Percentiles rank a stretch among this genome's conserved stretches.
phyloP scores from a whole-genome alignment of 352 stramenopile genomes.

The Thalassiosira livingstoniorum region DNA sequence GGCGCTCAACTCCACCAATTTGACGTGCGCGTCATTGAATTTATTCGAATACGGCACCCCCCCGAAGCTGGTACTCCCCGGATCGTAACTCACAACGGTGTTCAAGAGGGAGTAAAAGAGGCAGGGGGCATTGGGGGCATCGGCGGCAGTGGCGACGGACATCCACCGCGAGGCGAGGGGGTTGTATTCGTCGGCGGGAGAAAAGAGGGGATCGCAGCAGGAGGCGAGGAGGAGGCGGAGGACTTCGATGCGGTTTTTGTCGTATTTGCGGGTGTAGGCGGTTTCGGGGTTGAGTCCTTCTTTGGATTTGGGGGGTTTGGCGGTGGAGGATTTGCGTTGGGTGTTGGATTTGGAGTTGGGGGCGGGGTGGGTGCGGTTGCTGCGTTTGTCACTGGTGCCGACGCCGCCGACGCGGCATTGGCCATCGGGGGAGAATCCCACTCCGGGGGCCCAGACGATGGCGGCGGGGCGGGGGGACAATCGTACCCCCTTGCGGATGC shows the following conservation, averaged over 20 bases:
- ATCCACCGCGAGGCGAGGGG: conserved; percentile 92
- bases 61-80: conserved; percentile 85
- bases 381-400: neutral
- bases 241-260: conserved; percentile 96
- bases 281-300: conserved; percentile 45
- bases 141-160: conserved; percentile 88
- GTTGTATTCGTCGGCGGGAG: conserved; percentile 91
- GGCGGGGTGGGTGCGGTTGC: neutral
- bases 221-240: conserved; percentile 92
- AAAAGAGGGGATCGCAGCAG: conserved; percentile 96
- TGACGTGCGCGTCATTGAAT: conserved; percentile 91
- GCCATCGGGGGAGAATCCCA: conserved; percentile 60
- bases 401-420: conserved; percentile 27
- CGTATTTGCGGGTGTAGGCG: conserved; percentile 82
- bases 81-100: conserved; percentile 93
- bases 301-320: neutral
- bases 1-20: conserved; percentile 91
- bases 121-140: conserved; percentile 93
- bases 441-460: conserved; percentile 77
- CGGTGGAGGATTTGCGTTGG: neutral
- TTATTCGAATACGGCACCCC: conserved; percentile 90
- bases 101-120: conserved; percentile 97
- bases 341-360: neutral
- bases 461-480: conserved; percentile 64
- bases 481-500: conserved; percentile 59